Evolutionary conservation across 2,329 filamentous ascomycete genomes (phyloP), one percentile per base, ranked within the genome.

Genomic region (Microdochium trichocladiopsis): DNA sequence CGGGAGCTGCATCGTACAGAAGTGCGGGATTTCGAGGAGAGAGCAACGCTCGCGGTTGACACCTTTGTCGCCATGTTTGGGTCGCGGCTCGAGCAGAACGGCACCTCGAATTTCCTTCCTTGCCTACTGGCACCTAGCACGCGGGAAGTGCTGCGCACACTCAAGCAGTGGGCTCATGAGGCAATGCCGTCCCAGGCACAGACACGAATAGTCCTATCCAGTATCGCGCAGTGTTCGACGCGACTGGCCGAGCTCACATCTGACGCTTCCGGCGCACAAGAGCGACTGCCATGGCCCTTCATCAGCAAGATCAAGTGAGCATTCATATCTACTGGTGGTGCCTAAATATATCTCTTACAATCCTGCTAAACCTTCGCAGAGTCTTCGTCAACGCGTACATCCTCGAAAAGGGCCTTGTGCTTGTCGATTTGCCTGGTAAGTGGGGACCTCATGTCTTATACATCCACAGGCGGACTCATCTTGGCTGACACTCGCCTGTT

Each of bases 391-490:
- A 45, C 6, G 54, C 75, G 0, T 61, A 75, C 53, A 75, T 78
- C 18, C 58, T 79, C 9, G 75, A 72, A 52, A 73, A 70, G 51
- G 76, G 75, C 0, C 64, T 78, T 1, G 59, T 77, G 3, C 65
- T 79, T 6, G 74, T 74, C 0, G 75, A 79, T 53, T 67, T 79
- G 18, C 75, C 75, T 24, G 74, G 73, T 75, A 64, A 22, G 59
- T 48, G 33, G 12, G 11, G 43, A 12, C 3, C 28, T 12, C n/a
- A n/a, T n/a, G n/a, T 5, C 18, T 18, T 36, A 22, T 41, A 23
- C 14, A 41, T 23, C 23, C 18, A 18, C 31, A 49, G 47, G n/a
- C 41, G 33, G 36, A 25, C 24, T 33, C n/a, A 49, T 33, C 36
- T 1, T 12, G 2, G 1, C 31, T 1, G 24, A 31, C 22, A 31